Evolutionary conservation across 2,329 filamentous ascomycete species (phyloP), one percentile per base, ranked within the genome.

Genomic region (Fusarium sororula): DNA sequence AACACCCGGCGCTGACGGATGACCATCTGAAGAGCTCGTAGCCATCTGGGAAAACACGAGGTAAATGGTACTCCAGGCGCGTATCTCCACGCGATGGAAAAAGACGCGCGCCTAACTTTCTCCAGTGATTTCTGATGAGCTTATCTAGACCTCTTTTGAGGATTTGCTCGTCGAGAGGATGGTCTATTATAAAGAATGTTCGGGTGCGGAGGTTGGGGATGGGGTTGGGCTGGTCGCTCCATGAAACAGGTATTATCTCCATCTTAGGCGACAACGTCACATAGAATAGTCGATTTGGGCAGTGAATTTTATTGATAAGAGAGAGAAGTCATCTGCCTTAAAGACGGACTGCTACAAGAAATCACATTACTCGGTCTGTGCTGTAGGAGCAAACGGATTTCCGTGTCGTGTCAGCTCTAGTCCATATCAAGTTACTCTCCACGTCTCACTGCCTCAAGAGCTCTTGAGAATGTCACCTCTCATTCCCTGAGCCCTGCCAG

Each of bases 21-120:
- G 57, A 63, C 69, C 69, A 72, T 30, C 39, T 54, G 14, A 72
- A 70, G 17, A 70, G 61, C 11, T 24, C 22, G 5, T 66, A 66
- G 2, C 28, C 53, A 15, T 56, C 53, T 3, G 44, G 20, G 22
- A 72, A 72, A 1, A 10, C 24, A 47, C 55, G 17, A 9, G 69
- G 66, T 14, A 70, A 3, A 30, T 38, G 51, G 18, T 72, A 72
- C 26, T 72, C 66, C 4, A 61, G 28, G 3, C n/a, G 32, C 5
- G 50, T 60, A 6, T 24, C 47, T 0, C 24, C 22, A 1, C 7
- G 35, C 0, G 54, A 61, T 9, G 9, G 32, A 24, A 48, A 39
- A 5, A 70, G 7, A 12, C 68, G 56, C 1, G 51, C 45, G 4
- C 68, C 66, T 13, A 72, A 6, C 2, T 70, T 70, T 7, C 42